Conservation (phyloP, 2,329 filamentous ascomycete genomes). For the Calonectria pteridis region DNA sequence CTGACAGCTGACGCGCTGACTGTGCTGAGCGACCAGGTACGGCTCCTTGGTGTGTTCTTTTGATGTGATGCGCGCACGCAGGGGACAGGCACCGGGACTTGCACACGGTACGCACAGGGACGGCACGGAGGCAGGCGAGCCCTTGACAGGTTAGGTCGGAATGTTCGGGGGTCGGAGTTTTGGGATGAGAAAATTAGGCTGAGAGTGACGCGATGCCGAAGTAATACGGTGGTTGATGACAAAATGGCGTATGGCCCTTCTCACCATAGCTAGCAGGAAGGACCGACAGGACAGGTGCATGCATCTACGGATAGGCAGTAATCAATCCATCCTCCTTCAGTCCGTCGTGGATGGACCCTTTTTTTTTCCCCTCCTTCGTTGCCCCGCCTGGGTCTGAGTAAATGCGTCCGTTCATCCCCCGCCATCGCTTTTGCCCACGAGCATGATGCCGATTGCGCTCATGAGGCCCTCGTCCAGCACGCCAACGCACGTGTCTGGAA, state of each 20-base stretch:
- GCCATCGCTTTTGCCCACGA: background rate
- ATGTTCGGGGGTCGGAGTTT: constrained; percentile 4
- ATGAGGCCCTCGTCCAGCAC: constrained; percentile 3
- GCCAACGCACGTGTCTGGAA: constrained; percentile 42
- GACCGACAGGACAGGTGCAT: background rate
- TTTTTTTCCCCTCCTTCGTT: background rate
- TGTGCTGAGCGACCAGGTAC: background rate
- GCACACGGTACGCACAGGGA: constrained; percentile 1
- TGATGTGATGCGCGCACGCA: background rate
- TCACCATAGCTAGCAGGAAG: background rate
- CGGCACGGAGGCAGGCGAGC: constrained; percentile 2
- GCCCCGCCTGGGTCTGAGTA: constrained; percentile 34
- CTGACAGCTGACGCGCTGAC: background rate
- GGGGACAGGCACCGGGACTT: constrained; percentile 3
- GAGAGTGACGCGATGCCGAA: constrained; percentile 13
- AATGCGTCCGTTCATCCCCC: constrained; percentile 25
- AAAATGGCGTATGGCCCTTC: background rate
- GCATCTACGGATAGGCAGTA: background rate
- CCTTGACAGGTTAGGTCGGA: background rate
- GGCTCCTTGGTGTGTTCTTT: background rate
- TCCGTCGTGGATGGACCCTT: background rate
- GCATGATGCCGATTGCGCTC: constrained; percentile 28
- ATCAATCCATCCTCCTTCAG: background rate
- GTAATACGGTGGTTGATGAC: background rate
- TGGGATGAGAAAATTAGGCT: constrained; percentile 5